Conservation (phyloP, 2,329 filamentous ascomycete genomes). For the Penicillium sp. region DNA sequence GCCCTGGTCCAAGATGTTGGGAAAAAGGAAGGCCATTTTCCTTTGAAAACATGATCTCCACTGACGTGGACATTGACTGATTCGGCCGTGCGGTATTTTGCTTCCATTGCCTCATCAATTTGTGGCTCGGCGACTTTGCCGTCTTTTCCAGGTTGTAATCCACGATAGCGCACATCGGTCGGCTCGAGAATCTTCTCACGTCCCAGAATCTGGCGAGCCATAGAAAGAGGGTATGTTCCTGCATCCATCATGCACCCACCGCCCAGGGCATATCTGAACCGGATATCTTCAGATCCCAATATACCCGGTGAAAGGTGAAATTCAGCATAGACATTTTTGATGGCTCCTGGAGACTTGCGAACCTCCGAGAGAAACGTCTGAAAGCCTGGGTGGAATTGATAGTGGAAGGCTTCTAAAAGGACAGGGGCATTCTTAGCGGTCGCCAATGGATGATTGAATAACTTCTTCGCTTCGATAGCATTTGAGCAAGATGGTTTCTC, state of each 20-base stretch:
- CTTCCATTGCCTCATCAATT: constrained; percentile 3
- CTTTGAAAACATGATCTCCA: not conserved
- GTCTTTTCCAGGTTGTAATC: not conserved
- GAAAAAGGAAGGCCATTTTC: not conserved
- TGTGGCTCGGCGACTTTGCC: not conserved
- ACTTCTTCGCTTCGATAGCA: not conserved
- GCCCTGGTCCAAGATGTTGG: constrained; percentile 1
- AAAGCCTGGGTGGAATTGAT: constrained; percentile 10
- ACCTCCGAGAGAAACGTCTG: constrained; percentile 6
- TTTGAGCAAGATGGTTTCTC: constrained; percentile 10
- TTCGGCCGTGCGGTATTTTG: not conserved
- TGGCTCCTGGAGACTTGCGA: constrained; percentile 1
- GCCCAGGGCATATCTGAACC: constrained; percentile 9
- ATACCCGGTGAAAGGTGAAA: not conserved
- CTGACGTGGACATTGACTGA: not conserved
- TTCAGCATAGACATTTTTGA: not conserved
- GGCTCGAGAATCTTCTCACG: constrained; percentile 9
- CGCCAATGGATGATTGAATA: constrained; percentile 8
- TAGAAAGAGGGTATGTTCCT: constrained; percentile 13
- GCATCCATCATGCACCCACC: constrained; percentile 17
- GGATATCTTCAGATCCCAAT: constrained; percentile 1
- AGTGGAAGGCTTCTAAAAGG: constrained; percentile 10
- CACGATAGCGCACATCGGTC: constrained; percentile 1
- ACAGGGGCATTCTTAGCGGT: constrained; percentile 1
- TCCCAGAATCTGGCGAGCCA: constrained; percentile 14